phyloP scores from a whole-genome alignment of 768 basidiomycete genomes.

The Trametes cingulata region DNA sequence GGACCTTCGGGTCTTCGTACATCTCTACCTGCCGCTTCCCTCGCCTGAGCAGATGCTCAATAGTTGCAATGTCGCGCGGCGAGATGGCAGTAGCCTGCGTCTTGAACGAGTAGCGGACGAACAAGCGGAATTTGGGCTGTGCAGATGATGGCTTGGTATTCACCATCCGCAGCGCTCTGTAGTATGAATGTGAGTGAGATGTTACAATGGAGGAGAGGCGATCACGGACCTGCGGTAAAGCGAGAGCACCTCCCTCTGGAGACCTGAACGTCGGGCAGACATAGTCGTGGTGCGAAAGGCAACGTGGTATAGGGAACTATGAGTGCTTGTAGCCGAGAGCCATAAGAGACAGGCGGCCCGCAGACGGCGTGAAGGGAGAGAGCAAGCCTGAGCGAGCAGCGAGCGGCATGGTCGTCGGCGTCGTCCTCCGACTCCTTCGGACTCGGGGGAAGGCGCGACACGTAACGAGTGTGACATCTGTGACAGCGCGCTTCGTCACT shows the following conservation, averaged over 20 bases:
- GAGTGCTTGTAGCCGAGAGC: not conserved
- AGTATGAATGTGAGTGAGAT: not conserved
- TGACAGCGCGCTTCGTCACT: not conserved
- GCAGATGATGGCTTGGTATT: conserved; percentile 61
- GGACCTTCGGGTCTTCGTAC: conserved; percentile 67
- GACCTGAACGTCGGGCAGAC: conserved; percentile 42
- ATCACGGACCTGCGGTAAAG: conserved; percentile 54
- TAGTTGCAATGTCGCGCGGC: conserved; percentile 62
- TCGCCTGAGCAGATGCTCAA: conserved; percentile 77
- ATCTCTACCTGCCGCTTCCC: conserved; percentile 67
- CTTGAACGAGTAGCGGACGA: conserved; percentile 70
- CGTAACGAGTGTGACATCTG: not conserved
- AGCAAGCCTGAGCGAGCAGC: not conserved
- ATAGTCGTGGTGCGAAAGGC: conserved; percentile 20
- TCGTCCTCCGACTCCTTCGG: not conserved
- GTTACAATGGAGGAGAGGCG: not conserved
- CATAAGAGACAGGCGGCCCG: not conserved
- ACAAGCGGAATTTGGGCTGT: conserved; percentile 65
- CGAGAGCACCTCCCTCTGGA: conserved; percentile 53
- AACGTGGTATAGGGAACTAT: not conserved
- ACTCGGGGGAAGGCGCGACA: not conserved
- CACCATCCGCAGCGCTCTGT: conserved; percentile 78
- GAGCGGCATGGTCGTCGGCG: not conserved
- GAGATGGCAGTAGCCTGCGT: conserved; percentile 60
- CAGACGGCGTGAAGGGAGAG: not conserved